phyloP scores from a whole-genome alignment of 371 early-diverging fungal species.

The Blakeslea trispora region DNA sequence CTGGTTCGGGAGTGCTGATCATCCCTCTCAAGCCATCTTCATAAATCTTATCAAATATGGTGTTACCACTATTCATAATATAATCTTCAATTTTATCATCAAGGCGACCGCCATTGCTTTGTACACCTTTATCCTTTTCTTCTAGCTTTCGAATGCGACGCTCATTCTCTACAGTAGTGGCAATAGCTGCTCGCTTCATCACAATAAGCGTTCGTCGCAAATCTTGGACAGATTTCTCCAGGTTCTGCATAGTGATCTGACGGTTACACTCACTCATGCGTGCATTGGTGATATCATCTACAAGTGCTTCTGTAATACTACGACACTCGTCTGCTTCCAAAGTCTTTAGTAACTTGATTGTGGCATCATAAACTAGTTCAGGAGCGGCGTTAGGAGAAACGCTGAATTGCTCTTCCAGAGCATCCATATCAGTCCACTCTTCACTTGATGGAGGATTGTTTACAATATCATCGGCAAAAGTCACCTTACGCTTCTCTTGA shows the following conservation, averaged over 20 bases:
- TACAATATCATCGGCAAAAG: conserved; percentile 52
- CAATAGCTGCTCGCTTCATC: conserved; percentile 76
- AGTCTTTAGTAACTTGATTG: conserved; percentile 65
- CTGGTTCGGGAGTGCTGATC: conserved; percentile 18
- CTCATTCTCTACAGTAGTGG: conserved; percentile 74
- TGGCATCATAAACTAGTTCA: conserved; percentile 60
- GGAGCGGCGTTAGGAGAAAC: conserved; percentile 56
- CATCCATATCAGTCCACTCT: conserved; percentile 49
- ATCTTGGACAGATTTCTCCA: conserved; percentile 73
- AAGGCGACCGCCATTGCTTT: not conserved
- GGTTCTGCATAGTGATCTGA: conserved; percentile 56
- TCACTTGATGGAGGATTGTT: conserved; percentile 23
- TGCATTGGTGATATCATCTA: conserved; percentile 80
- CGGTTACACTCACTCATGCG: conserved; percentile 63
- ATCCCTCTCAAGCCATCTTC: conserved; percentile 57
- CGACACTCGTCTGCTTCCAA: conserved; percentile 72
- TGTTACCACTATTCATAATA: conserved; percentile 43
- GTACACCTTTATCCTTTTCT: conserved; percentile 11
- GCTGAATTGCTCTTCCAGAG: conserved; percentile 56
- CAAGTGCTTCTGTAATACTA: conserved; percentile 66
- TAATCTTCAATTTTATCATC: conserved; percentile 40
- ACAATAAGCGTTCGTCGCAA: conserved; percentile 71
- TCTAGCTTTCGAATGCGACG: conserved; percentile 66
- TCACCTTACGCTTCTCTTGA: conserved; percentile 34
- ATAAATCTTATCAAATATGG: conserved; percentile 62